Evolutionary conservation across 805 yeast genomes (phyloP), one percentile per base, ranked within the genome.

Genomic region (Cyberlindnera lachancei): DNA sequence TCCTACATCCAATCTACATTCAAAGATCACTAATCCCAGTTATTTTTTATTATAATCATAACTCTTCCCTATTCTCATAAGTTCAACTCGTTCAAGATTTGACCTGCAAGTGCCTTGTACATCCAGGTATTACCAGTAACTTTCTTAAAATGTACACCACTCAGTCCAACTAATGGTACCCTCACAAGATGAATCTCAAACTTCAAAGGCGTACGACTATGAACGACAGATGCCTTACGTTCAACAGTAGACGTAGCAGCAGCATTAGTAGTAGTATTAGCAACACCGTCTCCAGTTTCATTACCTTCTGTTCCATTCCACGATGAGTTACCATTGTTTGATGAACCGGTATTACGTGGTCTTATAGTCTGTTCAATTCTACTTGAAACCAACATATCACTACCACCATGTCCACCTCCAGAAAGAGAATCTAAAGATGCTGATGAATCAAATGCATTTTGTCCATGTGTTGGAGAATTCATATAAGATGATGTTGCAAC

Each of bases 111-210:
- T 8, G 87, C 79, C 63, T 90, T 88, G 61, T 88, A 88, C 61
- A 81, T 74, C 96, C 96, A 88, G 2, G 95, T 85, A 55, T 90
- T 87, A 50, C 97, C 97, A 36, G 83, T 70, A 19, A 88, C 70
- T 55, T 88, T 88, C 67, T 90, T 90, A 64, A 88, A 87, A 56
- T 90, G 96, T 29, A 88, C 88, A 58, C 97, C 97, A 44, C 82
- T 87, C 38, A 90, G 65, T 5, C 94, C 86, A 34, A 88, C 82
- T 44, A 88, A 68, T 28, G 95, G 95, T 29, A 88, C 94, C 54
- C 87, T 87, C 25, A 88, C 96, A 41, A 88, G 77, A 54, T 83
- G 87, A 41, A 90, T 83, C 53, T 90, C 96, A 58, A 88, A 88
- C 50, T 81, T 77, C 50, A 90, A 67, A 14, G 95, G 94, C 15